Conservation (phyloP, 2,329 filamentous ascomycete genomes). For the Mollisia scopiformis region DNA sequence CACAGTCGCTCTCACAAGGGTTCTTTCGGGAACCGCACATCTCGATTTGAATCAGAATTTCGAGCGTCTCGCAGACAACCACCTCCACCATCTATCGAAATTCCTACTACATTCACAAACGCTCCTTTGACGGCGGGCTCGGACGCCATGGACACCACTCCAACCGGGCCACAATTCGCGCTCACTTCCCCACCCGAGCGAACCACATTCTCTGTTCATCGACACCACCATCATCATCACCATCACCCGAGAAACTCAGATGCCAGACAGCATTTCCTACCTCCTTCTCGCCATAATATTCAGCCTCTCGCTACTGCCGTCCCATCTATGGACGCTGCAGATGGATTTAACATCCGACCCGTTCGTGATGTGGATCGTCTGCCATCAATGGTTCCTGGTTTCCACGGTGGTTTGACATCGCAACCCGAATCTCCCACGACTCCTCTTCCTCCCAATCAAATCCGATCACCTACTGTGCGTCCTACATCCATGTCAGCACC, state of each 20-base stretch:
- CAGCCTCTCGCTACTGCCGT: constrained; percentile 71
- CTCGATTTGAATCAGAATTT: constrained; percentile 59
- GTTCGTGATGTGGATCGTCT: constrained; percentile 82
- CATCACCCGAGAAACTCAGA: constrained; percentile 57
- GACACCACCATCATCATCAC: constrained; percentile 55
- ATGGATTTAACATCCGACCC: constrained; percentile 75
- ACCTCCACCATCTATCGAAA: constrained; percentile 83
- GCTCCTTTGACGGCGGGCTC: constrained; percentile 49
- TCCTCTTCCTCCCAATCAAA: constrained; percentile 70
- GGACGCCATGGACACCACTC: constrained; percentile 60
- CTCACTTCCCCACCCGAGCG: constrained; percentile 73
- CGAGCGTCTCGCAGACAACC: constrained; percentile 74
- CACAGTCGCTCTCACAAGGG: constrained; percentile 35
- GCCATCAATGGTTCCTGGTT: constrained; percentile 76
- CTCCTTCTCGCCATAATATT: constrained; percentile 53
- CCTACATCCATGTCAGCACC: constrained; percentile 56
- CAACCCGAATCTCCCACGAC: constrained; percentile 92
- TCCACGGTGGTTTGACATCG: constrained; percentile 73
- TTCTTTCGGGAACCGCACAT: constrained; percentile 55
- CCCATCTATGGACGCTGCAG: constrained; percentile 68
- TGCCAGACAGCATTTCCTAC: constrained; percentile 51
- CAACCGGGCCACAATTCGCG: constrained; percentile 62
- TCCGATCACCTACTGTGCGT: constrained; percentile 57
- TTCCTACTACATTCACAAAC: constrained; percentile 60
- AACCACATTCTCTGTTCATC: constrained; percentile 61